A percentile compares a stretch with the other conserved stretches of the same genome.
These are phyloP conservation scores for Stagonosporopsis rhizophila DNA, from an alignment of 2,329 filamentous ascomycete genomes.

Conservation along the genomic window DNA sequence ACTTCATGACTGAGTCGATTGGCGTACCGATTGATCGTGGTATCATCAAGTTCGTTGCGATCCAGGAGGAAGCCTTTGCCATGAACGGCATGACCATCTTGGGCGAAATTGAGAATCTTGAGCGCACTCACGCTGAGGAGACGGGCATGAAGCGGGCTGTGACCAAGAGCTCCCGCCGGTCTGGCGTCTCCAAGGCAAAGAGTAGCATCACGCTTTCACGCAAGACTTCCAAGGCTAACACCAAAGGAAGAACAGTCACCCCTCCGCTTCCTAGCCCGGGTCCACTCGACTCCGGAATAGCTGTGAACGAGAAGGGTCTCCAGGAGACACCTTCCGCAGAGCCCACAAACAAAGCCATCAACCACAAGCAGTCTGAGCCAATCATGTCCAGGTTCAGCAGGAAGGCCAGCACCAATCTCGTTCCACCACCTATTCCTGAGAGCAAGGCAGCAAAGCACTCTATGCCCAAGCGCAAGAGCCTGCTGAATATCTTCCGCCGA, in stretches of 20 bases:
- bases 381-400: constrained; percentile 32
- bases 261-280: constrained; percentile 45
- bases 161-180: constrained; percentile 47
- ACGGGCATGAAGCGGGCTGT: constrained; percentile 52
- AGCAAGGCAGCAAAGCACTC: constrained; percentile 40
- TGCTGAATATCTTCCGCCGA: constrained; percentile 54
- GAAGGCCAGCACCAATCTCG: constrained; percentile 23
- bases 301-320: constrained; percentile 38
- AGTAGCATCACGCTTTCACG: constrained; percentile 48
- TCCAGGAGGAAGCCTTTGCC: constrained; percentile 75
- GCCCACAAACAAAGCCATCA: constrained; percentile 30
- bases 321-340: constrained; percentile 25
- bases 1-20: constrained; percentile 74
- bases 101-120: constrained; percentile 69
- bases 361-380: constrained; percentile 33
- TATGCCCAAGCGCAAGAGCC: constrained; percentile 57
- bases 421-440: constrained; percentile 43
- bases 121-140: constrained; percentile 54
- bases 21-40: constrained; percentile 72
- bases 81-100: constrained; percentile 73
- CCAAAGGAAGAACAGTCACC: constrained; percentile 36
- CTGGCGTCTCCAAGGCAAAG: constrained; percentile 45
- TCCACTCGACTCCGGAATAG: constrained; percentile 46
- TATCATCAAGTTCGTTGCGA: constrained; percentile 73
- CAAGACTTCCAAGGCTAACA: constrained; percentile 40